Evolutionary conservation across 345 rosid genomes (phyloP), one percentile per base, ranked within the genome.

Genomic region (Arabidopsis suecica): DNA sequence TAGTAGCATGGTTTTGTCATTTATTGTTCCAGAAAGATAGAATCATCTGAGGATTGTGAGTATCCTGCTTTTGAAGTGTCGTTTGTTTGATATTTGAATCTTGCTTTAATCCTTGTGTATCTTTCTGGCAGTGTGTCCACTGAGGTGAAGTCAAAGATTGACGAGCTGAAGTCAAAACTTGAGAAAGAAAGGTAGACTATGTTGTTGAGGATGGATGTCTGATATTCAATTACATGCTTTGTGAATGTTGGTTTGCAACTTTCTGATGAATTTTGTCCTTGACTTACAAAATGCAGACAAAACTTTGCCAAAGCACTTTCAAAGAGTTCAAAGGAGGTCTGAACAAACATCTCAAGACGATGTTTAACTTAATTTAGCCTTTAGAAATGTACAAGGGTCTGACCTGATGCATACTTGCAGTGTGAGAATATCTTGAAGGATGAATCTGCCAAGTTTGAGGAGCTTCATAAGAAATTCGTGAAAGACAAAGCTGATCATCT

Each of bases 301-400:
- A 79, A 66, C 79, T 81, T 90, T 74, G 78, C 84, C 23, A 88
- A 80, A 86, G 83, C 90, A 51, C 86, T 90, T 51, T 77, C 86
- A 40, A 88, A 87, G 84, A 88, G 87, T 88, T 84, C 93, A 5
- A 93, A 90, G 78, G 95, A 93, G 97, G 98, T 93, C 30, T 32
- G 80, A 69, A 37, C 66, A 66, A 69, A 18, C 42, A 54, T 20
- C 65, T 12, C n/a, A 53, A 61, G 37, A 53, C 62, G 58, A 53
- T 69, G n/a, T 37, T 25, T 45, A 45, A 44, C 5, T 4, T 44
- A 6, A 18, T 56, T 18, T 7, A 36, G 9, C 13, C 71, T 12
- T 30, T 37, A 64, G 53, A 70, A 63, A 47, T 4, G 16, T 71
- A 47, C 45, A 64, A 64, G 25, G 67, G 38, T 8, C 18, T 61